phyloP scores from a whole-genome alignment of 768 basidiomycete species.

The Clavaria fumosa region DNA sequence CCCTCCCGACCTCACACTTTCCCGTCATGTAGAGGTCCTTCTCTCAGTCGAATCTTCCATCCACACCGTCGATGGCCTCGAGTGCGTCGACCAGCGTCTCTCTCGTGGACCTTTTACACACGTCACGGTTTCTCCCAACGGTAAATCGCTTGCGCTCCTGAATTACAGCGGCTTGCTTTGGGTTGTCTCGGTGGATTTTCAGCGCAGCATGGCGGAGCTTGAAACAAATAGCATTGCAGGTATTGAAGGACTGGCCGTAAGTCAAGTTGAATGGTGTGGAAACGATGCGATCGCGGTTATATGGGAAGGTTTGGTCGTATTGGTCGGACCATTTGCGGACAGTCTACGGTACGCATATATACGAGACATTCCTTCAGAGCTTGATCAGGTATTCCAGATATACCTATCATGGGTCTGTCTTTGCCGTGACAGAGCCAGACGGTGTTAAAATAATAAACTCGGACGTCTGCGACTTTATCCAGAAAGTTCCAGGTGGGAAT shows the following conservation, averaged over 20 bases:
- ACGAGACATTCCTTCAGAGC: constrained; percentile 1
- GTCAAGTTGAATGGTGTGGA: constrained; percentile 87
- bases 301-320: constrained; percentile 60
- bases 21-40: constrained; percentile 80
- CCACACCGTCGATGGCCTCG: constrained; percentile 75
- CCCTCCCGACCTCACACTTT: constrained; percentile 78
- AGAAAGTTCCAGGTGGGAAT: constrained; percentile 77
- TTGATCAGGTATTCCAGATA: constrained; percentile 35
- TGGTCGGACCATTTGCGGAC: constrained; percentile 91
- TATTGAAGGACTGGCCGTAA: constrained; percentile 41
- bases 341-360: constrained; percentile 49
- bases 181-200: constrained; percentile 94
- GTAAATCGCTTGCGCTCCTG: constrained; percentile 77
- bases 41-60: constrained; percentile 72
- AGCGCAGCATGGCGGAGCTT: constrained; percentile 77
- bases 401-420: constrained; percentile 57
- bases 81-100: constrained; percentile 75
- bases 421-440: constrained; percentile 77
- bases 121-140: constrained; percentile 84
- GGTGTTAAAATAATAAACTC: constrained; percentile 75
- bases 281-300: constrained; percentile 85
- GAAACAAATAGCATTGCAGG: constrained; percentile 43
- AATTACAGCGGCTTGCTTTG: constrained; percentile 60
- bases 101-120: constrained; percentile 81
- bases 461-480: constrained; percentile 73